Conservation (phyloP, 768 basidiomycete species). For the Glaciozyma martinii region DNA sequence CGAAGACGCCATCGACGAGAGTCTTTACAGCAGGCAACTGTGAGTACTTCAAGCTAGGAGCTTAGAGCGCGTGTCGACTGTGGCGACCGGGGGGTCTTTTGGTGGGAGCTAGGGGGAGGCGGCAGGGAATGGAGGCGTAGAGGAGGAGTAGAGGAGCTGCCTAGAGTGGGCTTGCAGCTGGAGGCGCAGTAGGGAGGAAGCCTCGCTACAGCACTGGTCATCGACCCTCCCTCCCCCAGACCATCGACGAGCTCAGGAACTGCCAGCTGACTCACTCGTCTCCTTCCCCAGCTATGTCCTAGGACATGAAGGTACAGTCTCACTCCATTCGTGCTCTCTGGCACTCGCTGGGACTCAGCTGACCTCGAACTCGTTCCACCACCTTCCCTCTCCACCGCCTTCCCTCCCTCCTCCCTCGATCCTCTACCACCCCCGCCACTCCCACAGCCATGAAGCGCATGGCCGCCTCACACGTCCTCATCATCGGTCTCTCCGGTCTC, state of each 20-base stretch:
- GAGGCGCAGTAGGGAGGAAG: not conserved
- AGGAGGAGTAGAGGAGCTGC: not conserved
- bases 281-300: constrained; percentile 18
- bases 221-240: not conserved
- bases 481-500: constrained; percentile 82
- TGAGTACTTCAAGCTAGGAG: not conserved
- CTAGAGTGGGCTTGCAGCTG: not conserved
- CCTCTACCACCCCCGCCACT: not conserved
- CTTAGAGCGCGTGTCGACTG: too few species aligned
- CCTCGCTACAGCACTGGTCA: not conserved
- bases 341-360: not conserved
- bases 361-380: not conserved
- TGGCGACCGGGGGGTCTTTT: too few species aligned
- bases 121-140: not conserved
- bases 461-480: constrained; percentile 88
- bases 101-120: not conserved
- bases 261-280: not conserved
- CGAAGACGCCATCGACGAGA: not conserved
- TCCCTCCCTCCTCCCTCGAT: not conserved
- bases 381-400: not conserved
- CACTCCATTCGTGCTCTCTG: not conserved
- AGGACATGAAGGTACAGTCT: constrained; percentile 20
- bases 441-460: constrained; percentile 90
- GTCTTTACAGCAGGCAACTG: not conserved
- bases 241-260: not conserved